Conservation (phyloP, 129 eudicot species). For the sunflower (Helianthus annuus) region HanXRQr2.0-SUNRISE NC_035449.2:60548885-60549384, state of each 20-base stretch:
- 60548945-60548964: background rate
- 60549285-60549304: conserved; percentile 81
- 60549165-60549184: conserved; percentile 80
- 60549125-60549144: conserved; percentile 56
- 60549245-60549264: conserved; percentile 62
- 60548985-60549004: conserved; percentile 14
- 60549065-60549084: conserved; percentile 77
- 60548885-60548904: too few relatives aligned
- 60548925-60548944: background rate
- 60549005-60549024: conserved; percentile 15
- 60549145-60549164: conserved; percentile 93
- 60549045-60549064: conserved; percentile 60
- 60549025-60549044: conserved; percentile 34
- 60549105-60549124: conserved; percentile 49
- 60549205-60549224: conserved; percentile 88
- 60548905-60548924: too few relatives aligned
- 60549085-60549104: conserved; percentile 70
- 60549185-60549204: conserved; percentile 94
- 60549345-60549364: conserved; percentile 66
- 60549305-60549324: conserved; percentile 56
- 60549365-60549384: conserved; percentile 58
- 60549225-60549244: conserved; percentile 61
- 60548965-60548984: conserved; percentile 1
- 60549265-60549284: conserved; percentile 75
- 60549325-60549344: conserved; percentile 73